Evolutionary conservation across 768 basidiomycete genomes (phyloP), one percentile per base, ranked within the genome.

Genomic region (Boletus sp.): DNA sequence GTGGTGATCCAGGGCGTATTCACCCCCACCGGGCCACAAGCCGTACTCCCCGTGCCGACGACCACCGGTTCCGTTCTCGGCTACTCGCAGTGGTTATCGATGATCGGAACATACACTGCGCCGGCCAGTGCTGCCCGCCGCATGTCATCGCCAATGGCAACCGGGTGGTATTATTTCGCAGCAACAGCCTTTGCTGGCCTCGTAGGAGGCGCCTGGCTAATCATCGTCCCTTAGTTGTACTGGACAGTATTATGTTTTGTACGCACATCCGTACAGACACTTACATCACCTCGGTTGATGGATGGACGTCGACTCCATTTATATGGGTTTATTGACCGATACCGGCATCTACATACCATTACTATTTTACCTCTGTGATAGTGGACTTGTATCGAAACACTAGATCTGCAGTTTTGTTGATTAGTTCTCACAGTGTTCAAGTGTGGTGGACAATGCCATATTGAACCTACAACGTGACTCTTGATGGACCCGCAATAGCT

Each of bases 11-110:
- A 60, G 36, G 73, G 64, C 49, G 47, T 62, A 37, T 74, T 74
- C 59, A 74, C 70, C 1, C 73, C 73, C 28, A 71, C 73, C 7
- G 71, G 58, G 0, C 72, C 75, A 52, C 56, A 57, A 17, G 59
- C 62, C 29, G 66, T 61, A 9, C 65, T 71, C 5, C 75, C 73
- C 14, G 24, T 14, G 2, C 53, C 58, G 33, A 59, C 71, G 18
- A 69, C 65, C 11, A 67, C 68, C 0, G 73, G 73, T 24, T 56
- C 60, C 32, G 24, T 75, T 30, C 54, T 75, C 20, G 42, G 54
- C 33, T 70, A 71, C 47, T 69, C 67, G 4, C 67, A 73, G 44
- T 75, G 69, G 63, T 5, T 66, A 14, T 64, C 62, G 15, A 60
- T 66, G 50, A 51, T 72, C 46, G 75, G 73, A 44, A 75, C 73